Conservation (phyloP, 2,329 filamentous ascomycete genomes). For the Talaromyces funiculosus region DNA sequence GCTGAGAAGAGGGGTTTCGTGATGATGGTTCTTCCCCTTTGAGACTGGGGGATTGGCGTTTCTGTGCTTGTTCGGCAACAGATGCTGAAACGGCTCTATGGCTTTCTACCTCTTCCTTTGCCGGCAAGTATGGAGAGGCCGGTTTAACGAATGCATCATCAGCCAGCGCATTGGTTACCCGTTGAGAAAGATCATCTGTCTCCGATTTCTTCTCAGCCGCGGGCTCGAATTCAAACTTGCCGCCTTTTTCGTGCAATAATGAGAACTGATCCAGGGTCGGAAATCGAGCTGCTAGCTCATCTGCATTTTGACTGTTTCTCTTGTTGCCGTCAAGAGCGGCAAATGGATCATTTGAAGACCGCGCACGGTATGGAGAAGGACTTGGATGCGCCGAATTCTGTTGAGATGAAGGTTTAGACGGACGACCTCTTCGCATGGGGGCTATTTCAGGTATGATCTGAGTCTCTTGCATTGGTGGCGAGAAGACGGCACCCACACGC, state of each 20-base stretch:
- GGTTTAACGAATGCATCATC: conserved; percentile 72
- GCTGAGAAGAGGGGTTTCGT: conserved; percentile 30
- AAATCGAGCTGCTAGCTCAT: conserved; percentile 80
- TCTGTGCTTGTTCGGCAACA: conserved; percentile 17
- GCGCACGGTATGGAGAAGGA: conserved; percentile 59
- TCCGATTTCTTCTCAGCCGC: conserved; percentile 38
- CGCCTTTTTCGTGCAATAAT: conserved; percentile 74
- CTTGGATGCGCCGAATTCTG: conserved; percentile 51
- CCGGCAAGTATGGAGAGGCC: conserved; percentile 24
- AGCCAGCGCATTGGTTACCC: conserved; percentile 69
- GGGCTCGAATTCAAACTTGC: conserved; percentile 76
- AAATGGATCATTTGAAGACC: conserved; percentile 70
- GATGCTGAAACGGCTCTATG: conserved; percentile 22
- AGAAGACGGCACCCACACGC: conserved; percentile 73
- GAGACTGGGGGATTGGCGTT: conserved; percentile 19
- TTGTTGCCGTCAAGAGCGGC: conserved; percentile 73
- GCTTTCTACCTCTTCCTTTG: conserved; percentile 25
- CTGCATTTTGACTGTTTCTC: conserved; percentile 49
- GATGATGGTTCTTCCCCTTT: conserved; percentile 27
- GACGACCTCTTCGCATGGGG: conserved; percentile 86
- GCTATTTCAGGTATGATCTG: conserved; percentile 79
- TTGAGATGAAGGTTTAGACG: conserved; percentile 49
- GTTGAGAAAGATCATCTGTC: conserved; percentile 55
- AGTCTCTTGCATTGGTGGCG: conserved; percentile 65
- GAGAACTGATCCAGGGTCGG: conserved; percentile 92